phyloP scores from a whole-genome alignment of 345 rosid genomes.

The Euphorbia peplus region DNA sequence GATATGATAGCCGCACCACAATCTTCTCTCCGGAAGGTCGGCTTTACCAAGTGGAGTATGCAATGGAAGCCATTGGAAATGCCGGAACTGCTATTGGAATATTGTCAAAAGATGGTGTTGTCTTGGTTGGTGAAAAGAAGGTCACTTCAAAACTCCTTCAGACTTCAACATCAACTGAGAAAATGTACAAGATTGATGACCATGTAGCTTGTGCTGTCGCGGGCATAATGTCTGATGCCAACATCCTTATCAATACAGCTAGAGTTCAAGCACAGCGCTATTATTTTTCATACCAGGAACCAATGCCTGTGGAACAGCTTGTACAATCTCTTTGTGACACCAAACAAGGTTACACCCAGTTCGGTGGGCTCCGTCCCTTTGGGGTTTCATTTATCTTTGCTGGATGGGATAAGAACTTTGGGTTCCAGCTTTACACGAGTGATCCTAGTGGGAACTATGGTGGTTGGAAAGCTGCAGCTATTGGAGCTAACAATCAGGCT shows the following conservation, averaged over 20 bases:
- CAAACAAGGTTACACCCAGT: conserved; percentile 94
- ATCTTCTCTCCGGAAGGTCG: conserved; percentile 99
- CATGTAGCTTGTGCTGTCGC: conserved; percentile 97
- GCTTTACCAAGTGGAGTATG: conserved; percentile 96
- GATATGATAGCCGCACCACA: conserved; percentile 98
- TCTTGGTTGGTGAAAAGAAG: conserved; percentile 93
- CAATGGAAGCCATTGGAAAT: conserved; percentile 98
- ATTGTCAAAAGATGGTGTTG: conserved; percentile 83
- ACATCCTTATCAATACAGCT: conserved; percentile 90
- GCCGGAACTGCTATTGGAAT: conserved; percentile 94
- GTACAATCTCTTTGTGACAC: conserved; percentile 96
- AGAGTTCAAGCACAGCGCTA: conserved; percentile 93
- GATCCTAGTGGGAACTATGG: conserved; percentile 96
- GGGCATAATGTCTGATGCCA: conserved; percentile 98
- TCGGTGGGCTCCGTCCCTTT: conserved; percentile 95
- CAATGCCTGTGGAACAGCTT: conserved; percentile 95
- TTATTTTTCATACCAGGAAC: conserved; percentile 85
- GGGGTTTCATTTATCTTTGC: conserved; percentile 94
- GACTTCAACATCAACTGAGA: conserved; percentile 82
- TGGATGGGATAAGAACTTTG: conserved; percentile 90
- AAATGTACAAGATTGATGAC: conserved; percentile 98
- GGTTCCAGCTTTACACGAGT: conserved; percentile 93
- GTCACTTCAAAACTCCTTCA: conserved; percentile 95
- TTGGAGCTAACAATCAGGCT: conserved; percentile 94
- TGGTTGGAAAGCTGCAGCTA: conserved; percentile 96